Percentiles rank a stretch among this genome's conserved stretches.
phyloP scores from a whole-genome alignment of 345 rosid species.

The Linum lewisii region DNA sequence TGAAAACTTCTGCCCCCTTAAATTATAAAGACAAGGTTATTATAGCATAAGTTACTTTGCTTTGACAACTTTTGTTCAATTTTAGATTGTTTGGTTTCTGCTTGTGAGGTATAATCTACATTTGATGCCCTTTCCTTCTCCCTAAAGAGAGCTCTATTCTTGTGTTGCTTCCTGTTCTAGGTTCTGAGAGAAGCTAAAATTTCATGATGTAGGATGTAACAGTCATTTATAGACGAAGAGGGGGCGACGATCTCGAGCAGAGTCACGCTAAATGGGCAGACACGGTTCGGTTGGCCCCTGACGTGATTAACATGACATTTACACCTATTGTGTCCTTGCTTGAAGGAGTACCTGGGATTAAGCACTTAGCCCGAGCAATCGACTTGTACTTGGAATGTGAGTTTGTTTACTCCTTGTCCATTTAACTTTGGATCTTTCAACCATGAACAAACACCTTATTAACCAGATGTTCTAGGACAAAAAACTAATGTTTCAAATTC shows the following conservation, averaged over 20 bases:
- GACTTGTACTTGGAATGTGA: conserved; percentile 86
- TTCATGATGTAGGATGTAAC: conserved; percentile 85
- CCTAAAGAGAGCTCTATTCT: too few species aligned
- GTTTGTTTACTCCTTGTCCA: conserved; percentile 20
- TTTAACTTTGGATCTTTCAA: too few species aligned
- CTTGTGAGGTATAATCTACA: too few species aligned
- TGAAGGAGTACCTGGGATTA: conserved; percentile 79
- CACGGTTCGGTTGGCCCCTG: conserved; percentile 71
- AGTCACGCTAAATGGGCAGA: conserved; percentile 84
- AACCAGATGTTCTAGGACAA: too few species aligned
- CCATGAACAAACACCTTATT: too few species aligned
- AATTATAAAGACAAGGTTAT: conserved; percentile 94
- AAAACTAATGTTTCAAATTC: conserved; percentile 9
- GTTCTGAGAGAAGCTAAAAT: conserved; percentile 12
- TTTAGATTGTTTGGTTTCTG: neutral
- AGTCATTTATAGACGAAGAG: conserved; percentile 95
- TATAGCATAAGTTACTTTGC: conserved; percentile 12
- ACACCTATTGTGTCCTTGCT: conserved; percentile 76
- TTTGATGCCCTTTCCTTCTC: too few species aligned
- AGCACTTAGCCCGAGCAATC: conserved; percentile 78
- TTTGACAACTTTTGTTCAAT: neutral
- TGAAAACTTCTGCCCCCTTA: conserved; percentile 53
- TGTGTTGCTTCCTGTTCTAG: neutral
- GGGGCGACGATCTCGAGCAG: conserved; percentile 98
- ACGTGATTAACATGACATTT: conserved; percentile 89